A percentile compares a stretch with the other conserved stretches of the same genome.
These are phyloP conservation scores for Parietichytrium sp. DNA, from an alignment of 108 stramenopile genomes.

Conservation along the genomic window DNA sequence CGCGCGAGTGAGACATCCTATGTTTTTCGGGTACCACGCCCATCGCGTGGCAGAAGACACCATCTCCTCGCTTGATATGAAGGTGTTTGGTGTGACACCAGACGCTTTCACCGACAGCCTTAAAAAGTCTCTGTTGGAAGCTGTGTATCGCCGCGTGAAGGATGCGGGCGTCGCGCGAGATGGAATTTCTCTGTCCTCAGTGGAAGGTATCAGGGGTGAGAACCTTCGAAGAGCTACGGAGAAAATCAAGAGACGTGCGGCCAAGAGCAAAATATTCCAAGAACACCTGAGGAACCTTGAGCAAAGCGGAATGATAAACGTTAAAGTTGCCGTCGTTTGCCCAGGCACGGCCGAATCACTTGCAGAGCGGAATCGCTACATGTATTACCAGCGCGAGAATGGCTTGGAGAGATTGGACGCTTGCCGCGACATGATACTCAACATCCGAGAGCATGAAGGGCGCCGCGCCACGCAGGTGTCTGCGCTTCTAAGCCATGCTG, in stretches of 20 bases:
- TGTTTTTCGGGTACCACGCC: neutral
- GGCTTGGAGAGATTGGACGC: neutral
- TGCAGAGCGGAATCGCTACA: neutral
- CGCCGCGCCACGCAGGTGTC: neutral
- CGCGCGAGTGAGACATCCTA: neutral
- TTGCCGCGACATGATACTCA: neutral
- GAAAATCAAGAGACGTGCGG: neutral
- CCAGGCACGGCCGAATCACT: neutral
- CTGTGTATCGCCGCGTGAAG: neutral
- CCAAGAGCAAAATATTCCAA: neutral
- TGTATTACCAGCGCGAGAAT: neutral
- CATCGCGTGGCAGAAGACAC: constrained; percentile 7
- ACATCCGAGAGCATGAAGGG: neutral
- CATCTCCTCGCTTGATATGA: neutral
- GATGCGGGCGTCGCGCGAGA: neutral
- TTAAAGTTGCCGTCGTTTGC: neutral
- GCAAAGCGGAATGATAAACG: constrained; percentile 29
- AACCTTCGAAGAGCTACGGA: constrained; percentile 12
- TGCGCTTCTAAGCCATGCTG: neutral
- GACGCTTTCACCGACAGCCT: neutral
- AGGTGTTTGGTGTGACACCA: neutral
- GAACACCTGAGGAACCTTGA: constrained; percentile 26
- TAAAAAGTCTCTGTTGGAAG: neutral
- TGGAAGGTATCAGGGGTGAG: neutral
- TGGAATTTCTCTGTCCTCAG: neutral